Evolutionary conservation across 495 filamentous ascomycete species (phyloP).

Genomic region (Rostrohypoxylon terebratum): DNA sequence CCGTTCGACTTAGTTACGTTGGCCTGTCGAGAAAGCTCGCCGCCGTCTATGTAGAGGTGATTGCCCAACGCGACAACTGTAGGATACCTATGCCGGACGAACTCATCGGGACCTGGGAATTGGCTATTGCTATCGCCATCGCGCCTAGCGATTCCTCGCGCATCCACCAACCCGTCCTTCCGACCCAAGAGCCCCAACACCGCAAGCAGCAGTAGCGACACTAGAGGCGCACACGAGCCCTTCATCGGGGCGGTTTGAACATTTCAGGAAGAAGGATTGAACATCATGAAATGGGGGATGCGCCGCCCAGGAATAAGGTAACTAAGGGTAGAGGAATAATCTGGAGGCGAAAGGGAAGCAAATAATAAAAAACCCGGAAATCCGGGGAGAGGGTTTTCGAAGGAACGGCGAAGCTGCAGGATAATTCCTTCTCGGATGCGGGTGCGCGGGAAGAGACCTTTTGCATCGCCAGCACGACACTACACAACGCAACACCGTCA

Average conservation of each 20-base stretch:
- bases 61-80: slow-evolving; percentile 44
- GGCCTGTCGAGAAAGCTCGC: slow-evolving; percentile 42
- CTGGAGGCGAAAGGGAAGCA: not conserved
- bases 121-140: slow-evolving; percentile 19
- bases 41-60: slow-evolving; percentile 51
- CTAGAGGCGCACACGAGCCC: slow-evolving; percentile 45
- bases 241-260: slow-evolving; percentile 49
- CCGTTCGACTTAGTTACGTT: slow-evolving; percentile 36
- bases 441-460: slow-evolving; percentile 1
- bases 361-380: not conserved
- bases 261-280: slow-evolving; percentile 43
- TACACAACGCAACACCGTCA: slow-evolving; percentile 10
- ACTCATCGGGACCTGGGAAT: slow-evolving; percentile 39
- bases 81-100: slow-evolving; percentile 45
- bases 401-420: slow-evolving; percentile 3
- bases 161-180: slow-evolving; percentile 27
- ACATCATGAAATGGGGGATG: slow-evolving; percentile 37
- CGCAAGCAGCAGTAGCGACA: slow-evolving; percentile 44
- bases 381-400: not conserved
- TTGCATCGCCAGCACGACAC: slow-evolving; percentile 23
- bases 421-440: slow-evolving; percentile 4
- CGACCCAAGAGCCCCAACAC: slow-evolving; percentile 41
- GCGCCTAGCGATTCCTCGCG: slow-evolving; percentile 36
- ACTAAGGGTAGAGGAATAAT: not conserved
- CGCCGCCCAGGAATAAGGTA: slow-evolving; percentile 29